These are phyloP conservation scores for Saccharomycopsis selenospora DNA, from an alignment of 805 yeast species.

Conservation along the genomic window DNA sequence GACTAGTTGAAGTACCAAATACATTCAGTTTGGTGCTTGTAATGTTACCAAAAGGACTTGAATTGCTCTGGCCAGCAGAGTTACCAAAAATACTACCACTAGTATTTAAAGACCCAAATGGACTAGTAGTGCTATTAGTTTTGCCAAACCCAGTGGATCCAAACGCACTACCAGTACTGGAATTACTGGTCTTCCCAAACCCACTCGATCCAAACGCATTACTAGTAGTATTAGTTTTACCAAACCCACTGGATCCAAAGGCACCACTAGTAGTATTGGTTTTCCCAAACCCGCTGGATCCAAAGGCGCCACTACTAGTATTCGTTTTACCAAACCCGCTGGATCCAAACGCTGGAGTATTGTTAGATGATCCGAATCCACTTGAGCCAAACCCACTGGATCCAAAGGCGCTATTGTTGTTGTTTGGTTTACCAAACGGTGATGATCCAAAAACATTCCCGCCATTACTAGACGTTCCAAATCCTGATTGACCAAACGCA, in stretches of 20 bases:
- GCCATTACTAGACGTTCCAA: neutral
- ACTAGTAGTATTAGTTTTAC: neutral
- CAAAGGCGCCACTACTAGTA: neutral
- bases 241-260: neutral
- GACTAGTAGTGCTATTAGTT: neutral
- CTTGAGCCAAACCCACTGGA: neutral
- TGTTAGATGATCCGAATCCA: neutral
- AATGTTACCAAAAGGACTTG: neutral
- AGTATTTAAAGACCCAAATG: too few species aligned
- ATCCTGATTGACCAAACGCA: neutral
- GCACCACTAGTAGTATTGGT: neutral
- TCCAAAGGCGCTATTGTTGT: too few species aligned
- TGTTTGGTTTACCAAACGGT: neutral
- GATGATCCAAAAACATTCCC: neutral
- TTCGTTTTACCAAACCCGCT: neutral
- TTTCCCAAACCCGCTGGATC: neutral
- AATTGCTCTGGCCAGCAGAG: conserved; percentile 1
- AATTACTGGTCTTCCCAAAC: neutral
- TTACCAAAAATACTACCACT: neutral
- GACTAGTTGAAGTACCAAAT: neutral
- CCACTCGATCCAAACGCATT: neutral
- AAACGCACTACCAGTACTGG: neutral
- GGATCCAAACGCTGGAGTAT: neutral
- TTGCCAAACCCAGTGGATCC: neutral
- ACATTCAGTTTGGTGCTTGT: neutral